Evolutionary conservation across 2,329 filamentous ascomycete species (phyloP).

Genomic region (Tolypocladium tropicale): DNA sequence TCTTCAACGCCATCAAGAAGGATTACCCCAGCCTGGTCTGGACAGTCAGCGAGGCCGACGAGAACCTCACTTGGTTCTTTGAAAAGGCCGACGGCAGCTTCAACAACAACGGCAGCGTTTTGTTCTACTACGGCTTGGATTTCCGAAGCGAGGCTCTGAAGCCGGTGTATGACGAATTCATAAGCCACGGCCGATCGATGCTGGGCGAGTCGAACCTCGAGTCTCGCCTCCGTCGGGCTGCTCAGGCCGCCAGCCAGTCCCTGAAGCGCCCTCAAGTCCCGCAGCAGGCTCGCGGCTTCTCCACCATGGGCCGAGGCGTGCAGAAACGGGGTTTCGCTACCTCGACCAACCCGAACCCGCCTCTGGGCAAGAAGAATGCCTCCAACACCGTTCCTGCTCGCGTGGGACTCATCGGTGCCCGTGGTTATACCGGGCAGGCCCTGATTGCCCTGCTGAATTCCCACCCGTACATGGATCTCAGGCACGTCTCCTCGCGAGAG

Average conservation of each 20-base stretch:
- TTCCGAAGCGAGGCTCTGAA: constrained; percentile 65
- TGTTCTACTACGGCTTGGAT: constrained; percentile 94
- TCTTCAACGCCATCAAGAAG: constrained; percentile 88
- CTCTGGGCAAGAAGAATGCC: constrained; percentile 77
- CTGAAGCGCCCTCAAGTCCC: constrained; percentile 18
- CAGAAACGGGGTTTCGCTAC: constrained; percentile 11
- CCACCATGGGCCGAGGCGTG: constrained; percentile 8
- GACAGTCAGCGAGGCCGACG: constrained; percentile 94
- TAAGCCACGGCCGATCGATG: constrained; percentile 72
- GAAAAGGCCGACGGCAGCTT: constrained; percentile 93
- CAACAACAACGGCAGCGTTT: constrained; percentile 72
- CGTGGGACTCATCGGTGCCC: constrained; percentile 80
- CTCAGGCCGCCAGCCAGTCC: constrained; percentile 54
- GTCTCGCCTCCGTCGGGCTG: constrained; percentile 70
- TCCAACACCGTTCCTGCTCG: constrained; percentile 70
- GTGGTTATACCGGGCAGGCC: constrained; percentile 73
- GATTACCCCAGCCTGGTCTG: constrained; percentile 85
- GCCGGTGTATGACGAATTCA: constrained; percentile 76
- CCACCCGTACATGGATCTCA: constrained; percentile 83
- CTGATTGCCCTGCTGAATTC: constrained; percentile 78
- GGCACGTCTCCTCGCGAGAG: constrained; percentile 88
- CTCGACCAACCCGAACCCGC: constrained; percentile 63
- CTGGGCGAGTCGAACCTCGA: constrained; percentile 84
- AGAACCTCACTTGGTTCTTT: constrained; percentile 97
- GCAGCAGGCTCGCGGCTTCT: constrained; percentile 8